A percentile compares a stretch with the other conserved stretches of the same genome.
Evolutionary conservation across 345 rosid genomes (phyloP).

Genomic region (Pugionium dolabratum): DNA sequence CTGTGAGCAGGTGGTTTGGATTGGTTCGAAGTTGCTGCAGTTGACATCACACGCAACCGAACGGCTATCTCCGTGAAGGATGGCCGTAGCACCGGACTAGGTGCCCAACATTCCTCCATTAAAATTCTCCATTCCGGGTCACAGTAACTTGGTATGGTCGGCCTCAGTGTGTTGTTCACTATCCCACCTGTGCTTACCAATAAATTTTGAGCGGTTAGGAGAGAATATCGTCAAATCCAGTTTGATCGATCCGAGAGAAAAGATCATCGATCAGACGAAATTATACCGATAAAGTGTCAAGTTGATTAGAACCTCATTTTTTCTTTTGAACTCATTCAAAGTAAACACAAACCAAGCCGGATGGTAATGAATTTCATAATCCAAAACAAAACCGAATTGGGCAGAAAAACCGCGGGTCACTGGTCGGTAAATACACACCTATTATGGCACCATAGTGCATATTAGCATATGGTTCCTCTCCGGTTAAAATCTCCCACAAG

Average conservation of each 20-base stretch:
- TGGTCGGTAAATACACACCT: conserved; percentile 45
- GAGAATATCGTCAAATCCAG: too few relatives aligned
- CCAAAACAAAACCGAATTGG: too few relatives aligned
- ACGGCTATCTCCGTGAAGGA: conserved; percentile 77
- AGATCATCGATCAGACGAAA: too few relatives aligned
- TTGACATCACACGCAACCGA: conserved; percentile 62
- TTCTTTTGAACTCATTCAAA: neutral
- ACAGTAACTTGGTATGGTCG: conserved; percentile 68
- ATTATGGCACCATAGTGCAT: conserved; percentile 88
- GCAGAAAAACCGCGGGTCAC: too few relatives aligned
- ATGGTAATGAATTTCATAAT: neutral
- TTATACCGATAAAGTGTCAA: too few relatives aligned
- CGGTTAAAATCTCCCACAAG: conserved; percentile 88
- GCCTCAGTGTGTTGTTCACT: conserved; percentile 76
- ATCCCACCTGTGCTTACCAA: conserved; percentile 65
- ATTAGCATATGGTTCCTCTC: conserved; percentile 85
- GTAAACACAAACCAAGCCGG: neutral
- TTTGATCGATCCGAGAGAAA: too few relatives aligned
- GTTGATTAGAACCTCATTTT: too few relatives aligned
- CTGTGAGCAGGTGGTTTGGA: conserved; percentile 55
- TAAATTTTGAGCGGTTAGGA: conserved; percentile 4
- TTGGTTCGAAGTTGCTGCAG: conserved; percentile 62
- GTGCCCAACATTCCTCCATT: conserved; percentile 92
- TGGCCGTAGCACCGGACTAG: conserved; percentile 62
- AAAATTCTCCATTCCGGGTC: conserved; percentile 70